These are phyloP conservation scores for Neurospora sp. DNA, from an alignment of 495 filamentous ascomycete genomes.

Conservation along the genomic window DNA sequence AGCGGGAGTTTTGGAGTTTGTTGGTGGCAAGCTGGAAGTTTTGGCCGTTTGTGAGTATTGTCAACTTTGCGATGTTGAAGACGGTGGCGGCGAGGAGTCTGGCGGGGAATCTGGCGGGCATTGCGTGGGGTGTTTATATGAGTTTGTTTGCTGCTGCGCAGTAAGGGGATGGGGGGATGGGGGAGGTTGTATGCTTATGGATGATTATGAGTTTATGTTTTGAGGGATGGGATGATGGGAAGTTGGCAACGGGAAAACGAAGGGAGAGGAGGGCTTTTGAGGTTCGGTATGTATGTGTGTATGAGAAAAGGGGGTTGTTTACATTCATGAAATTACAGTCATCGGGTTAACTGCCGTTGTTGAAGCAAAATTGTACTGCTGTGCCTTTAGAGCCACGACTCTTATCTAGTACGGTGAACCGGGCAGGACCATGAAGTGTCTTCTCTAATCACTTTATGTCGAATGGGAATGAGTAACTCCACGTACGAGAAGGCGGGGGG, in stretches of 20 bases:
- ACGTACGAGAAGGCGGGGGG: neutral
- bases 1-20: constrained; percentile 57
- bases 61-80: constrained; percentile 68
- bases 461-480: neutral
- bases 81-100: constrained; percentile 67
- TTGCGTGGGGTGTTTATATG: constrained; percentile 83
- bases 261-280: neutral
- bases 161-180: constrained; percentile 1
- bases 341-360: neutral
- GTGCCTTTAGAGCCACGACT: neutral
- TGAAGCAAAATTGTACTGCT: neutral
- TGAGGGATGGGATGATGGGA: neutral
- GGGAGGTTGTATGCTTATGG: neutral
- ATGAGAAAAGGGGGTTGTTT: neutral
- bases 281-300: neutral
- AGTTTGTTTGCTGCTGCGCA: constrained; percentile 49
- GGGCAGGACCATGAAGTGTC: neutral
- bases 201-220: neutral
- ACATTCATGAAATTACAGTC: neutral
- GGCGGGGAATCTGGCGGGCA: constrained; percentile 66
- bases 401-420: neutral
- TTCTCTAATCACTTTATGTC: neutral
- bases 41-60: constrained; percentile 70
- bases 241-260: neutral
- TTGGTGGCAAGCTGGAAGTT: constrained; percentile 67